A percentile compares a stretch with the other conserved stretches of the same genome.
phyloP scores from a whole-genome alignment of 2,329 filamentous ascomycete species.

The Akanthomyces lecanii region DNA sequence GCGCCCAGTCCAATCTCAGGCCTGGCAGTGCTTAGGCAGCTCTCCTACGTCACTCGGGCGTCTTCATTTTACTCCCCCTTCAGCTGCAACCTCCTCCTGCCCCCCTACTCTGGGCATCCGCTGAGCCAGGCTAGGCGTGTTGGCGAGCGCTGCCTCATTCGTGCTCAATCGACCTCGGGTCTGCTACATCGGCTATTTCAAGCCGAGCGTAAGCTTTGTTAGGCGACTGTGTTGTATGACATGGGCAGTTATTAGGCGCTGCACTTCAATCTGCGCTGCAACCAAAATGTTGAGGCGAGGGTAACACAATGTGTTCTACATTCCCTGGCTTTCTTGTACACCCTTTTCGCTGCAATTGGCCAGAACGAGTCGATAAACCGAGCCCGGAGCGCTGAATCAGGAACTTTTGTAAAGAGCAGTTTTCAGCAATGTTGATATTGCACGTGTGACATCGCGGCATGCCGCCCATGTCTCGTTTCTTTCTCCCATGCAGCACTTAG shows the following conservation, averaged over 20 bases:
- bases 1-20: background rate
- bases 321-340: background rate
- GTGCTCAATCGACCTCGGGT: background rate
- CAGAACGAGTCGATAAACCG: background rate
- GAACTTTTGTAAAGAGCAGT: background rate
- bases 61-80: conserved; percentile 1
- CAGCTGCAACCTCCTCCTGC: background rate
- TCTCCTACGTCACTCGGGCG: conserved; percentile 4
- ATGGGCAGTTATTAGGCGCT: background rate
- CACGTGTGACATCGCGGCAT: background rate
- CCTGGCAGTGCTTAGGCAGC: no score
- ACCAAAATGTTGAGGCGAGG: no score
- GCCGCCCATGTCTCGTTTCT: background rate
- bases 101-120: background rate
- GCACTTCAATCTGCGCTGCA: background rate
- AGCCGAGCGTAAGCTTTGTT: background rate
- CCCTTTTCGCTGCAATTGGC: no score
- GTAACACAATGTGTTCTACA: background rate
- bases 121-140: background rate
- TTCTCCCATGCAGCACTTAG: background rate
- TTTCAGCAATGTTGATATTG: background rate
- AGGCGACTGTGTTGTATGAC: background rate
- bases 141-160: background rate
- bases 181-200: background rate
- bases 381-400: background rate